A percentile compares a stretch with the other conserved stretches of the same genome.
Conservation (phyloP, 2,329 filamentous ascomycete species). For the Lachnellula occidentalis region DNA sequence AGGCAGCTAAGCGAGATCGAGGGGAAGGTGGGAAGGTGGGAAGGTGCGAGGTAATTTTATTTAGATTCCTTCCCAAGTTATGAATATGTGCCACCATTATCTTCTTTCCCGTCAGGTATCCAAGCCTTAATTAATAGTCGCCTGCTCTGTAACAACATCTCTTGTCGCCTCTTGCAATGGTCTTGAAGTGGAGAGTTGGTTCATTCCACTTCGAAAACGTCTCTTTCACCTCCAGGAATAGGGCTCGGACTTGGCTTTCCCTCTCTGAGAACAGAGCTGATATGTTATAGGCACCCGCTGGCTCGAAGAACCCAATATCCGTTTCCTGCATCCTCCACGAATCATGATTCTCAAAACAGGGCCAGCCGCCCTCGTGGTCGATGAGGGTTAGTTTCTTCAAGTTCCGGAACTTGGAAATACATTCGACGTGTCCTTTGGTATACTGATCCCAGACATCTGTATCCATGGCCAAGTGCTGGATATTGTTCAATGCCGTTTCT, state of each 20-base stretch:
- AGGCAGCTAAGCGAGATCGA: no score
- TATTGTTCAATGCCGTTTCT: background rate
- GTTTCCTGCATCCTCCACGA: background rate
- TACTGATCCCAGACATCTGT: background rate
- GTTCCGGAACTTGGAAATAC: background rate
- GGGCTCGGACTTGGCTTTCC: background rate
- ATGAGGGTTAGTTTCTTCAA: background rate
- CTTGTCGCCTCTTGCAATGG: background rate
- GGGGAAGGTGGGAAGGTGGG: no score
- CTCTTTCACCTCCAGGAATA: background rate
- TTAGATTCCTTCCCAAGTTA: no score
- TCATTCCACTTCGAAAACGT: background rate
- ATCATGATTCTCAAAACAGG: background rate
- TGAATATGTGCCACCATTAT: no score
- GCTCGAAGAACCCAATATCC: background rate
- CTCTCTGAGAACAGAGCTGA: background rate
- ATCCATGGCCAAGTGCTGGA: background rate
- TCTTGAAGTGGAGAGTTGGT: background rate
- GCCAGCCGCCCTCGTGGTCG: background rate
- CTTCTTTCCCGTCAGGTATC: background rate
- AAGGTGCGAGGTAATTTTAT: no score
- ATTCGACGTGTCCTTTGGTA: background rate
- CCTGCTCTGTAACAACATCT: background rate
- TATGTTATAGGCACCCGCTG: background rate
- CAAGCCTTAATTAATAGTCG: background rate